These are phyloP conservation scores for Gossypium australe DNA, from an alignment of 345 rosid genomes.

Conservation along the genomic window DNA sequence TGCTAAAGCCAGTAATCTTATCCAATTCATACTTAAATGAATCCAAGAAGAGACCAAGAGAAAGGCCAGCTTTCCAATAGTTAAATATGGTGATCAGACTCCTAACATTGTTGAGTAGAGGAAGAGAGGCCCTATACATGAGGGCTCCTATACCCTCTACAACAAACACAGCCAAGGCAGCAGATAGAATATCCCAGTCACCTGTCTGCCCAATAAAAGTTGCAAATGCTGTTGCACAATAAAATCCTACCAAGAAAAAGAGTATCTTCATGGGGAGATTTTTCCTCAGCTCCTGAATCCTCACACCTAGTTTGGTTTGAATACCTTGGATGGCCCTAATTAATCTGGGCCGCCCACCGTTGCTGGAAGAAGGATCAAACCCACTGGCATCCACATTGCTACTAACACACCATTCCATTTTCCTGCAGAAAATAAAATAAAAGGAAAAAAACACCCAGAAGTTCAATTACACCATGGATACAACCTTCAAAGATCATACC, in stretches of 20 bases:
- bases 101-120: constrained; percentile 39
- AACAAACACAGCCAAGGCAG: constrained; percentile 65
- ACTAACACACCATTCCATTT: constrained; percentile 45
- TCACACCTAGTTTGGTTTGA: constrained; percentile 45
- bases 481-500: neutral
- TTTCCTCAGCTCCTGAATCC: constrained; percentile 53
- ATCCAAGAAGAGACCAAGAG: constrained; percentile 90
- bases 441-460: constrained; percentile 9
- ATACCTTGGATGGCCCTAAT: constrained; percentile 52
- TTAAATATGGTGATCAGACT: constrained; percentile 64
- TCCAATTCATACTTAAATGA: constrained; percentile 71
- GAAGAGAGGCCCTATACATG: constrained; percentile 65
- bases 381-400: constrained; percentile 46
- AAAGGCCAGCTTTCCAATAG: constrained; percentile 87
- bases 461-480: neutral
- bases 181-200: constrained; percentile 97
- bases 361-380: constrained; percentile 55
- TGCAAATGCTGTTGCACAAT: constrained; percentile 79
- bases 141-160: constrained; percentile 94
- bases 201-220: constrained; percentile 96
- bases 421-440: constrained; percentile 29
- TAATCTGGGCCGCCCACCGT: constrained; percentile 51
- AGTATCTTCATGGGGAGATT: constrained; percentile 65
- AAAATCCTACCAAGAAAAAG: constrained; percentile 84
- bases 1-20: constrained; percentile 18